Base-by-base conservation (phyloP, 495 filamentous ascomycete species). In the Extremus antarcticus region DNA sequence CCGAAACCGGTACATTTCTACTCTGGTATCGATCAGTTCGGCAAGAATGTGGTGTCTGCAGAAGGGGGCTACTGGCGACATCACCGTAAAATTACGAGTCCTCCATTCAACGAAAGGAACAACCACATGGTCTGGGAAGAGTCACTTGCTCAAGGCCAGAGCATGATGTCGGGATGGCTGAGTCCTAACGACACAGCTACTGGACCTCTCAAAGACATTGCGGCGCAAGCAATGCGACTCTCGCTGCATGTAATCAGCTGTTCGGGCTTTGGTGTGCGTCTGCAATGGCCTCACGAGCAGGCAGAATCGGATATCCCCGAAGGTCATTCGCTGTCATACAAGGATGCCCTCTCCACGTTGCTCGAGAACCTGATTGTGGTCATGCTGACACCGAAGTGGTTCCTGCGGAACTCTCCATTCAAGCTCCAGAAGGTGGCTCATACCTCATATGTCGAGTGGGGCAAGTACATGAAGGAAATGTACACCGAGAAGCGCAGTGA, bases 71-170 rank as follows among this genome's bases (percentile, higher is more conserved):
- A 70, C 9, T 88, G 85, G 84, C 73, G 80, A 47, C 72, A 77
- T 65, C 84, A 88, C 65, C 76, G 84, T 48, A 86, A 83, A 66
- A 76, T 83, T 20, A 83, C 81, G 0, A 75, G 79, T 24, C 79
- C 82, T 20, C 78, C 79, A 20, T 88, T 88, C 65, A 80, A 80
- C 46, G 84, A 87, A 70, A 83, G 76, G 70, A 87, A 86, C 67
- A 84, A 84, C 50, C 74, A 75, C 2, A 56, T 82, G 48, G 81
- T 85, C 1, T 87, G 84, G 63, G 62, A 54, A 43, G 82, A 86
- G 59, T 75, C 74, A 13, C 67, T 85, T 52, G 67, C 66, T 23
- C 82, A 86, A 65, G 74, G 78, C 0, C 65, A 71, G 55, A 74
- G 75, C 19, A 75, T 86, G 72, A 53, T 84, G 3, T 61, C 64